A percentile compares a stretch with the other conserved stretches of the same genome.
Evolutionary conservation across 2,329 filamentous ascomycete species (phyloP).

Genomic region (Zymoseptoria brevis): DNA sequence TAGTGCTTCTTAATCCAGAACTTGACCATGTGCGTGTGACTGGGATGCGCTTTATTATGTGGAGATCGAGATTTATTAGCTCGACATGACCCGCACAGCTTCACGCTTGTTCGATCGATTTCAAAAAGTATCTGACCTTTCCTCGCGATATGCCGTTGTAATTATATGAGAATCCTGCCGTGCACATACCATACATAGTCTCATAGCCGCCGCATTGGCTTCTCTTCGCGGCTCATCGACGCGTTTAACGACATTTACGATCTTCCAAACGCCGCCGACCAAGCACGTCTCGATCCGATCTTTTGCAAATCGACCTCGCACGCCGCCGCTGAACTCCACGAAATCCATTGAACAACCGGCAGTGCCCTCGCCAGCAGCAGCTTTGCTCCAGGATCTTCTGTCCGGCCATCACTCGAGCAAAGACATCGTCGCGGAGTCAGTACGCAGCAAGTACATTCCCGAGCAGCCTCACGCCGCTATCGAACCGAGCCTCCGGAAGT

Average conservation of each 20-base stretch:
- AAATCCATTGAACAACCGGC: background rate
- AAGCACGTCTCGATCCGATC: slow-evolving; percentile 12
- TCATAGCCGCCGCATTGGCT: slow-evolving; percentile 13
- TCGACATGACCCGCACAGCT: background rate
- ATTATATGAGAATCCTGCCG: background rate
- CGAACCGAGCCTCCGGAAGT: slow-evolving; percentile 6
- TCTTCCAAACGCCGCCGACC: background rate
- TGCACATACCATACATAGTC: background rate
- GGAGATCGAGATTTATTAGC: no score
- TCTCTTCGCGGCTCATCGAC: slow-evolving; percentile 2
- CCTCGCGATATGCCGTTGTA: background rate
- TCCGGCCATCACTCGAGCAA: slow-evolving; percentile 2
- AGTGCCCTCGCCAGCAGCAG: background rate
- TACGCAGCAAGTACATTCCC: background rate
- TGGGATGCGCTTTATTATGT: background rate
- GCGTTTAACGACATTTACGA: slow-evolving; percentile 12
- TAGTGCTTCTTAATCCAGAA: background rate
- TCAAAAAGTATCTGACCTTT: background rate
- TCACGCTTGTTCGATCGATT: no score
- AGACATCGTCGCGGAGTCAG: background rate
- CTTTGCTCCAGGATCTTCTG: slow-evolving; percentile 6
- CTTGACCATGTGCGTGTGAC: background rate
- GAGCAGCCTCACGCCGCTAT: slow-evolving; percentile 4
- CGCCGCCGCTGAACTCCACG: background rate
- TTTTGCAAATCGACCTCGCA: background rate